Base-by-base conservation (phyloP, 352 stramenopile species). In the Pythium apleroticum region DNA sequence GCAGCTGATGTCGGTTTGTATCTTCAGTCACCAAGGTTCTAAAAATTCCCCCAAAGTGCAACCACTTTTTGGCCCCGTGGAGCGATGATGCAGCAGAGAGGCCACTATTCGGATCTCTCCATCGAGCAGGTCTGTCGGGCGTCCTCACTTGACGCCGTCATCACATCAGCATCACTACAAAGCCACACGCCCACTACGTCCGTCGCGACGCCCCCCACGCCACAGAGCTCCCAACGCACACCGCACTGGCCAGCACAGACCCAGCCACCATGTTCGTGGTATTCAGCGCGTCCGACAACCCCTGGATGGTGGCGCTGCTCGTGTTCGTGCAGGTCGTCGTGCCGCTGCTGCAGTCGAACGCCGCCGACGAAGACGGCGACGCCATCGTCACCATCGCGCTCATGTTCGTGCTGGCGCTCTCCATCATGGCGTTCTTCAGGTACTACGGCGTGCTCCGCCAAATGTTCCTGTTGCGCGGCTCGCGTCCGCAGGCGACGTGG, bases 271-370 rank as follows among this genome's bases (percentile, higher is more conserved):
- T 93, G 84, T 86, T 93, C 28, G 80, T 93, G 57, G 81, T 93
- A 71, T 78, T 91, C 52, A 91, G 87, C 56, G 78, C 76, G 54
- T 86, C 80, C 53, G 79, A 90, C 71, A 93, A 91, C 67, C 84
- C 84, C 12, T 90, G 82, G 84, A 86, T 93, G 73, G 78, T 93
- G 60, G 77, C 73, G 58, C 72, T 93, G 68, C 68, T 91, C 57
- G 75, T 93, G 24, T 86, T 93, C 68, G 81, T 87, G 52, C 84
- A 93, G 63, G 81, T 91, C 31, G 71, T 90, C 43, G 82, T 92
- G 63, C 81, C 84, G 53, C 66, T 90, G 37, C 77, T 92, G 55
- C 84, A 92, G 75, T 89, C 76, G 63, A 86, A 79, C 64, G 81
- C 83, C 19, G 84, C 78, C 24, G 80, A 78, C 66, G 81, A 87